Conservation (phyloP, 208 protist species). For the Trypanosomatidae sp. region DNA sequence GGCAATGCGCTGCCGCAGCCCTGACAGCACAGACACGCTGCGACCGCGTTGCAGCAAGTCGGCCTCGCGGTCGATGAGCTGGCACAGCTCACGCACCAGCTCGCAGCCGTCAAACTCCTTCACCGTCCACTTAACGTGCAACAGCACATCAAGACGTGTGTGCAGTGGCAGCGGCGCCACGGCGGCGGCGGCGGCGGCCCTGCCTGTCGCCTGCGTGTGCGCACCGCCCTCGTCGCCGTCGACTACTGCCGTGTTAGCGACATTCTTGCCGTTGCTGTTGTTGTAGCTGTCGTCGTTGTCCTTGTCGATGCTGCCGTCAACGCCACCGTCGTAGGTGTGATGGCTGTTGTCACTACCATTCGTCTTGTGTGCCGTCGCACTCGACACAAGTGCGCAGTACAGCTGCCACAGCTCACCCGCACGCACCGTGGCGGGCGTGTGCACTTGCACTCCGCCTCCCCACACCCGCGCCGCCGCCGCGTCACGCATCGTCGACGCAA, state of each 20-base stretch:
- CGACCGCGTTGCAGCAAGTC: constrained; percentile 91
- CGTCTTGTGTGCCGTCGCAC: too few species aligned
- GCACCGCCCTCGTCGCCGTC: too few species aligned
- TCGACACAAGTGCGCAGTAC: too few species aligned
- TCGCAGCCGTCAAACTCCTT: constrained; percentile 84
- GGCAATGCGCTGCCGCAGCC: constrained; percentile 77
- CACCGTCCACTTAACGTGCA: constrained; percentile 96
- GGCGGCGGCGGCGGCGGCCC: too few species aligned
- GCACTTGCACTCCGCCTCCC: constrained; percentile 61
- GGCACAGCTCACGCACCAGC: constrained; percentile 84
- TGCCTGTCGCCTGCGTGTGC: too few species aligned
- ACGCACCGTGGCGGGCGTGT: constrained; percentile 85
- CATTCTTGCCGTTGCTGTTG: too few species aligned
- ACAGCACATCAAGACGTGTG: constrained; percentile 90
- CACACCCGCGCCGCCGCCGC: constrained; percentile 83
- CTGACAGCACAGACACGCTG: constrained; percentile 39
- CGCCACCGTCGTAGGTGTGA: too few species aligned
- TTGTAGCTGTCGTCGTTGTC: too few species aligned
- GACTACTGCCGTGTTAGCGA: too few species aligned
- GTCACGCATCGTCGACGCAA: constrained; percentile 43
- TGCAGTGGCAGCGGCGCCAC: too few species aligned
- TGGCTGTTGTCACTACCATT: too few species aligned
- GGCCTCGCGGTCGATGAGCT: constrained; percentile 95
- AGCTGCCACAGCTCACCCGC: constrained; percentile 90
- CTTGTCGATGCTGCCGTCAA: too few species aligned